These are phyloP conservation scores for Chamaecrista fasciculata DNA, from an alignment of 306 rosid genomes.

Conservation along the genomic window DNA sequence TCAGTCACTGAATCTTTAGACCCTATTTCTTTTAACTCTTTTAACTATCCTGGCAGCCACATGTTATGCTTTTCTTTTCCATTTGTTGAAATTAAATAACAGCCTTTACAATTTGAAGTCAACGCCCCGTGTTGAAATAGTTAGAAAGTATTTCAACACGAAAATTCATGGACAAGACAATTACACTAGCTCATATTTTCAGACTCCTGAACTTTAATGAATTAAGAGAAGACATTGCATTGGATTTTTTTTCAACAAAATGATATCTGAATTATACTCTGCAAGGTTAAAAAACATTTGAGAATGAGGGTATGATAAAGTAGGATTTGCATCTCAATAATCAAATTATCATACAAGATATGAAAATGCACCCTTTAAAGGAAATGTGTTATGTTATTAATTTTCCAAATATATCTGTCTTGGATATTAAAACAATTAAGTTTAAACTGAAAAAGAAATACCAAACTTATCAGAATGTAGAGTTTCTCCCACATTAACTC, in stretches of 20 bases:
- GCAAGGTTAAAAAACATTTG: background rate
- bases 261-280: background rate
- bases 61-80: background rate
- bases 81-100: background rate
- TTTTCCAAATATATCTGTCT: background rate
- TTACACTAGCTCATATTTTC: background rate
- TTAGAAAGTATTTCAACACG: background rate
- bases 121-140: too few relatives aligned
- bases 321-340: background rate
- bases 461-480: background rate
- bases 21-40: background rate
- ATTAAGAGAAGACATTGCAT: background rate
- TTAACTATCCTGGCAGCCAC: background rate
- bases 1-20: background rate
- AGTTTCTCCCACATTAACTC: background rate
- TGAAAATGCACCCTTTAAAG: background rate
- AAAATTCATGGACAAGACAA: background rate
- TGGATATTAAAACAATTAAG: background rate
- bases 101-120: background rate
- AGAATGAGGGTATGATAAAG: background rate
- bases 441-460: background rate
- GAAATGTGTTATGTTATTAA: background rate
- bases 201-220: background rate
- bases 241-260: constrained; percentile 2
- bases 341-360: background rate